Evolutionary conservation across 2,329 filamentous ascomycete species (phyloP), one percentile per base, ranked within the genome.

Genomic region (Calonectria pteridis): DNA sequence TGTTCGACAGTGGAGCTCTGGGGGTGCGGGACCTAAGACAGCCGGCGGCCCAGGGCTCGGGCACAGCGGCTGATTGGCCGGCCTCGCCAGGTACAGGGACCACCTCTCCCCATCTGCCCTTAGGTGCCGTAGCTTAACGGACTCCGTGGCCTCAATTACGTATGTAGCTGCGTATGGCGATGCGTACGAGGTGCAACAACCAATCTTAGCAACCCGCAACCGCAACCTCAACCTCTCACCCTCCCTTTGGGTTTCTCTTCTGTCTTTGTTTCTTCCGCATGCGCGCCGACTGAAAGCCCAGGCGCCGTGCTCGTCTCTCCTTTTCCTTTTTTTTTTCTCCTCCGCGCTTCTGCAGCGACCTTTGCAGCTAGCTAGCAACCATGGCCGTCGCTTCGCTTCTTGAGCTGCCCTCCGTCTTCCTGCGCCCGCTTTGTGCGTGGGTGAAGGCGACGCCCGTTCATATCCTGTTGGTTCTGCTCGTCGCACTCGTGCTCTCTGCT

Each of bases 381-480:
- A 79, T 78, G 76, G 70, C 73, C 50, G 69, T 66, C 65, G 59
- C 76, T 53, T 64, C 71, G n/a, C 68, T 81, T 69, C 73, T 81
- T 49, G 78, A 82, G 67, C 78, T 84, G 29, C 80, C 87, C 33
- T 77, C 79, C 73, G 82, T 81, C 72, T 80, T 85, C 72, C 73
- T 85, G 70, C 78, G 77, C 72, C 80, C 83, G 58, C 77, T 86
- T n/a, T 84, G 81, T 75, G 79, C 79, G 10, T 84, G 84, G 78
- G 77, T 84, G 43, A 80, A 81, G 69, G 84, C 85, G 26, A 85
- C 84, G 18, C 86, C 88, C 3, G 73, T 84, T 23, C 81, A 86
- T 71, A 75, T 87, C 6, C 77, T 88, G 5, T 55, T 87, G 13
- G 80, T 83, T 3, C 78, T 85, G 46, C 77, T 84, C 69, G 67